Conservation (phyloP, 2,329 filamentous ascomycete species). For the Colletotrichum theobromicola region DNA sequence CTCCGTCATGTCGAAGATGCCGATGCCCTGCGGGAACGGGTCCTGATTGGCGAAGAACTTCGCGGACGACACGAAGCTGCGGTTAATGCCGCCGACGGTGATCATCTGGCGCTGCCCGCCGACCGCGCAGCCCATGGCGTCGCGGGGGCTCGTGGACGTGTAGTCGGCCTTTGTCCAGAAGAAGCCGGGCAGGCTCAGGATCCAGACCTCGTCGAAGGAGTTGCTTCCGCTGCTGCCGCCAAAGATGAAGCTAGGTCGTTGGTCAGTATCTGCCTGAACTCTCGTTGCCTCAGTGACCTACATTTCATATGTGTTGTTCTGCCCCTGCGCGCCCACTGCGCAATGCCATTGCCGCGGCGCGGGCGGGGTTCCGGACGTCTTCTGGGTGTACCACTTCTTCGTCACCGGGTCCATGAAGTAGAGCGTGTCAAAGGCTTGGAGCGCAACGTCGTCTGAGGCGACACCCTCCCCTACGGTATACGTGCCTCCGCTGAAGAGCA, state of each 20-base stretch:
- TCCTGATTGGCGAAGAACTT: slow-evolving; percentile 9
- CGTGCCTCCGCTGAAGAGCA: slow-evolving; percentile 14
- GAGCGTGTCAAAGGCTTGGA: slow-evolving; percentile 14
- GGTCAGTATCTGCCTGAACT: background rate
- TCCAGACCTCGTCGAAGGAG: slow-evolving; percentile 14
- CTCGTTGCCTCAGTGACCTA: background rate
- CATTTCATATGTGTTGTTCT: slow-evolving; percentile 23
- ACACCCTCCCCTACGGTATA: background rate
- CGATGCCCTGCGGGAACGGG: slow-evolving; percentile 15
- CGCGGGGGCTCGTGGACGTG: slow-evolving; percentile 3
- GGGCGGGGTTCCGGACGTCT: slow-evolving; percentile 16
- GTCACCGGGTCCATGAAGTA: slow-evolving; percentile 21
- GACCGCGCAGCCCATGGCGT: slow-evolving; percentile 10
- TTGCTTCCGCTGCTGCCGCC: slow-evolving; percentile 13
- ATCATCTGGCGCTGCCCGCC: slow-evolving; percentile 23
- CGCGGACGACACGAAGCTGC: background rate
- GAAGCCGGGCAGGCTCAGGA: slow-evolving; percentile 24
- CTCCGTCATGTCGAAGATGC: slow-evolving; percentile 21
- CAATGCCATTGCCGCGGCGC: slow-evolving; percentile 14
- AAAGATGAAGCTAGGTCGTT: slow-evolving; percentile 16
- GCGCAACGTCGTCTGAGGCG: background rate
- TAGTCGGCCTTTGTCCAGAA: slow-evolving; percentile 21
- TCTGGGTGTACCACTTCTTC: slow-evolving; percentile 19
- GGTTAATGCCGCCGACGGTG: slow-evolving; percentile 12
- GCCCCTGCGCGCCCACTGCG: slow-evolving; percentile 10